A percentile compares a stretch with the other conserved stretches of the same genome.
Evolutionary conservation across 163 green algal species (phyloP).

Genomic region (Prototheca wickerhamii): DNA sequence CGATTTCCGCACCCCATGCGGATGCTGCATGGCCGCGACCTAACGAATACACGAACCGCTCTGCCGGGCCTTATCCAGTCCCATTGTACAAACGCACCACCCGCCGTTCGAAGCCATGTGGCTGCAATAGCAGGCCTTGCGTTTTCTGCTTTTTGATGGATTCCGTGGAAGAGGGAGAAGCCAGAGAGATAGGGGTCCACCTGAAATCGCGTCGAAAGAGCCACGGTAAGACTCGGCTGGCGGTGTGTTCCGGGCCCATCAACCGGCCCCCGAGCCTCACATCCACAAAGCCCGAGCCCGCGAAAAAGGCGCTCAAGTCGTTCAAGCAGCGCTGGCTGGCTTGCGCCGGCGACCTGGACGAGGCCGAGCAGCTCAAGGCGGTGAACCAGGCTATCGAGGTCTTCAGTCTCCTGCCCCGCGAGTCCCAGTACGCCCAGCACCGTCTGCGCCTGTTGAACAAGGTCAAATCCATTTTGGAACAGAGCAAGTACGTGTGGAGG

Average conservation of each 20-base stretch:
- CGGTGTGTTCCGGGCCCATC: not conserved
- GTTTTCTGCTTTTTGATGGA: no score
- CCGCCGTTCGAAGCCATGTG: no score
- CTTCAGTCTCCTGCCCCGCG: constrained; percentile 18
- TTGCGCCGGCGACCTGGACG: constrained; percentile 5
- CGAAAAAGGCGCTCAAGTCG: not conserved
- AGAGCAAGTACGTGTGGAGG: constrained; percentile 1
- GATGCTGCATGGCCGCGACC: no score
- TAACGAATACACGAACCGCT: no score
- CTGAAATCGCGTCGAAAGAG: no score
- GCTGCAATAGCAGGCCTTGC: no score
- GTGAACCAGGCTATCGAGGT: constrained; percentile 12
- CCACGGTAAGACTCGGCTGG: not conserved
- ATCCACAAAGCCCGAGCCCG: not conserved
- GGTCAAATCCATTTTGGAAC: not conserved
- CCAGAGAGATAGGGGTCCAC: no score
- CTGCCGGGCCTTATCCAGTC: no score
- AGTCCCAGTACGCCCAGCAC: constrained; percentile 36
- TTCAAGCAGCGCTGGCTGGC: constrained; percentile 7
- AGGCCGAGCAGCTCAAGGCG: constrained; percentile 17
- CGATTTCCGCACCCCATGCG: no score
- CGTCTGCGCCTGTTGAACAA: constrained; percentile 26
- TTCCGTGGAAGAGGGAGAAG: no score
- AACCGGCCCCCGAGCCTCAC: not conserved
- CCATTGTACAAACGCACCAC: no score